Conservation (phyloP, 371 early-diverging fungal genomes). For the Mortierella sp. region DNA sequence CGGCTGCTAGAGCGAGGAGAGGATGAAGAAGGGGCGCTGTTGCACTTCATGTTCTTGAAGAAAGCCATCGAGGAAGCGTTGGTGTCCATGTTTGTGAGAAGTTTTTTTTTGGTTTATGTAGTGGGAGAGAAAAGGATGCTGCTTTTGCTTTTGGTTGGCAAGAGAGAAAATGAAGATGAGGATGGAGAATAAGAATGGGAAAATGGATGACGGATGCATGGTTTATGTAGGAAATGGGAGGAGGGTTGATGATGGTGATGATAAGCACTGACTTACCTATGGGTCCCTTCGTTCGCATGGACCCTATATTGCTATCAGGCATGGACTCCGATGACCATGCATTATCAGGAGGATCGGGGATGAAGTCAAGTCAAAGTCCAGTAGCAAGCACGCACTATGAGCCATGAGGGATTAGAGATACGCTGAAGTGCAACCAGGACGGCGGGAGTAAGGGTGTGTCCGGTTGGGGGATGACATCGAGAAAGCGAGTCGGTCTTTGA, state of each 20-base stretch:
- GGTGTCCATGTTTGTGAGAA: constrained; percentile 27
- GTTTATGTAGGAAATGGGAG: not conserved
- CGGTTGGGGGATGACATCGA: constrained; percentile 2
- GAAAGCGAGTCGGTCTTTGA: not conserved
- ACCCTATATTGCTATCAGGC: not conserved
- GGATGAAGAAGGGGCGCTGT: constrained; percentile 8
- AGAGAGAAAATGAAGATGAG: not conserved
- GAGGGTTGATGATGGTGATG: not conserved
- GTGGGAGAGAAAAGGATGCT: not conserved
- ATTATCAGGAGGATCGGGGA: constrained; percentile 5
- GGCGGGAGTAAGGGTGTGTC: not conserved
- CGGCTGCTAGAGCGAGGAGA: constrained; percentile 18
- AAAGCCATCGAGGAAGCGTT: constrained; percentile 43
- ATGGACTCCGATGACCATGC: not conserved
- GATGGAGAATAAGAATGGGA: not conserved
- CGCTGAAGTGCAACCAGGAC: not conserved
- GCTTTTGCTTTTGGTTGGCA: not conserved
- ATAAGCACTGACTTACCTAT: not conserved
- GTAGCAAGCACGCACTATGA: not conserved
- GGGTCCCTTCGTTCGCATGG: not conserved
- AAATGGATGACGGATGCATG: not conserved
- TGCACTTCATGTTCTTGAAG: constrained; percentile 51
- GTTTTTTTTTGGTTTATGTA: not conserved
- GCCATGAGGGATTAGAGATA: not conserved
- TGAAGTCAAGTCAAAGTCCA: not conserved